Percentiles rank a stretch among this genome's conserved stretches.
Conservation (phyloP, 495 filamentous ascomycete genomes). For the Penicillium paxilli region DNA sequence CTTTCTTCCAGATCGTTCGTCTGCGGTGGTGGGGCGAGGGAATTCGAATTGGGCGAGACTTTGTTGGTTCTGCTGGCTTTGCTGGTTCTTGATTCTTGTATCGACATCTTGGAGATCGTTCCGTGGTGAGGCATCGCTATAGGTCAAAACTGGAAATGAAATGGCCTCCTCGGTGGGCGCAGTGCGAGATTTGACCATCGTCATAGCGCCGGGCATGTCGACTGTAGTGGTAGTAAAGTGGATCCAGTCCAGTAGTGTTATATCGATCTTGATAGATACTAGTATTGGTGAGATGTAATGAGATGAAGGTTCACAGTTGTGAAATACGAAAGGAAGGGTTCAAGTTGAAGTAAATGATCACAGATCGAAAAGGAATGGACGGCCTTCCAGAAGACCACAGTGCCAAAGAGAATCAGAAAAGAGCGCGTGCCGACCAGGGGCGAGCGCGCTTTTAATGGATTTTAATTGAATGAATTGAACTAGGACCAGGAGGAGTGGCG, state of each 20-base stretch:
- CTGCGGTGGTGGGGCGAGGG: conserved; percentile 24
- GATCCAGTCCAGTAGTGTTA: background rate
- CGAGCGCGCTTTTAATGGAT: conserved; percentile 1
- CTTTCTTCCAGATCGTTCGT: conserved; percentile 18
- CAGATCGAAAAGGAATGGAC: conserved; percentile 43
- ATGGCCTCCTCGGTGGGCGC: conserved; percentile 25
- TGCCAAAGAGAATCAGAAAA: conserved; percentile 20
- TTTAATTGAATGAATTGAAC: conserved; percentile 7
- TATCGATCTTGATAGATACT: too few species aligned
- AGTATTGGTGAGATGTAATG: too few species aligned
- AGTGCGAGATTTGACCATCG: conserved; percentile 30
- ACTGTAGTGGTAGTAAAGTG: background rate
- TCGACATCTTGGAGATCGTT: conserved; percentile 28
- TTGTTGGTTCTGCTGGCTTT: conserved; percentile 9
- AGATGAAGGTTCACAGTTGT: background rate
- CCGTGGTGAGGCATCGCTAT: conserved; percentile 36
- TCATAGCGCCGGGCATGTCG: conserved; percentile 31
- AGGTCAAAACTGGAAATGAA: conserved; percentile 35
- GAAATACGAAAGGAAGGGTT: conserved; percentile 8
- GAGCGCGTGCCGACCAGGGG: conserved; percentile 11
- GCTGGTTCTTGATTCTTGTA: conserved; percentile 2
- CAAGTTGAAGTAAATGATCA: conserved; percentile 13
- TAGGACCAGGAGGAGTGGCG: conserved; percentile 14
- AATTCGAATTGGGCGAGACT: conserved; percentile 16
- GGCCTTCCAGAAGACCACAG: conserved; percentile 50